Base-by-base conservation (phyloP, 441 rosid genomes). In the Pelargonium australe region DNA sequence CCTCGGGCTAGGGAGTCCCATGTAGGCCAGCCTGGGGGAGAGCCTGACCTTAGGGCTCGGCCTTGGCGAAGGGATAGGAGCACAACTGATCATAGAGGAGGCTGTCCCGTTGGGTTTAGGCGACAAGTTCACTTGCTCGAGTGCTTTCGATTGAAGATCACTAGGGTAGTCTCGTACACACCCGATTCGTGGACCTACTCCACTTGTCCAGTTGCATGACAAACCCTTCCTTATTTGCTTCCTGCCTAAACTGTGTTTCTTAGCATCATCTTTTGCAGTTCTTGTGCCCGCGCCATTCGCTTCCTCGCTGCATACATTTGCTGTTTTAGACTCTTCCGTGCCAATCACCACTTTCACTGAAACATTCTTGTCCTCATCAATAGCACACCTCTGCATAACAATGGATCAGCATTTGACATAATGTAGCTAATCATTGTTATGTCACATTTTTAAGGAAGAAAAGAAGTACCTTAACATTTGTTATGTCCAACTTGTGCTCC, bases 121-220 rank as follows among this genome's bases (percentile, higher is more conserved):
- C 2, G 31, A 25, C 31, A 25, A 25, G 45, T 83, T 85, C 69
- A 90, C 87, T 70, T 87, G 90, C 70, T 88, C 90, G 45, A 90
- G 86, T 34, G 98, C 96, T 74, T 67, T 79, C 10, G 66, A 70
- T 65, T 86, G 95, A 6, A 92, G 81, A 1, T 85, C 84, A 60
- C 72, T 63, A 17, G 98, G 96, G 80, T 90, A 90, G 73, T 92
- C 96, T 78, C 90, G 83, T n/a, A 92, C 90, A 66, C 92, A 87
- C 10, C 95, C 89, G 41, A 92, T 90, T 66, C 98, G 80, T 7
- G 96, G 90, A 19, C 98, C 95, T 47, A 78, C 66, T 7, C 96
- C 95, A 37, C 86, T 88, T 1, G 76, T 65, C 98, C 96, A 92
- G 73, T 88, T 92, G 89, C 91, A 84, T 14, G 96, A 83, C 71